Evolutionary conservation across 2,329 filamentous ascomycete species (phyloP), one percentile per base, ranked within the genome.

Genomic region (Trichoderma simmonsii): DNA sequence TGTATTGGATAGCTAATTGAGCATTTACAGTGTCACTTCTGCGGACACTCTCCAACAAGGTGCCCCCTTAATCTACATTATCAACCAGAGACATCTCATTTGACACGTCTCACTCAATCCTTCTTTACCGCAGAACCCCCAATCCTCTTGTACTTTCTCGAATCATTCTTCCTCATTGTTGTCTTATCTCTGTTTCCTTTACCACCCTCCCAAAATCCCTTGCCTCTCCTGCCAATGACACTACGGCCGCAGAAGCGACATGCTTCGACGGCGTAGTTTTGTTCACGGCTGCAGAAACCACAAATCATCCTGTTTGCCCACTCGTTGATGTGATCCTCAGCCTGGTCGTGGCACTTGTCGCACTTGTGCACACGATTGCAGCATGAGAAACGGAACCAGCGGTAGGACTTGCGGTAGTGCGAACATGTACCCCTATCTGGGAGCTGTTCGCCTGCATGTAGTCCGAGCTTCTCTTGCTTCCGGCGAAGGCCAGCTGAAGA

Each of bases 221-320:
- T 81, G 3, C 88, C 88, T 77, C 89, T 91, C 74, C 82, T 85
- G 0, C 92, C 90, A 67, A 94, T 86, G 14, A 96, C 87, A 64
- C 86, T 88, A 39, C 90, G 85, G 63, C 91, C 91, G 78, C 93
- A 97, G 77, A 93, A 89, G 1, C 84, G 86, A 80, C 93, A 97
- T 73, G 91, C 90, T 78, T 95, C 92, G 1, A 92, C 90, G 26
- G 90, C 85, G 81, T 93, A 97, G 75, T 90, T 90, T 82, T 95
- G 93, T 83, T 97, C 93, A 66, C 93, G 85, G 74, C 91, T 93
- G 81, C 93, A 93, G 83, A 87, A 92, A 7, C 92, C 92, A 79
- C 92, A 95, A 43, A 95, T 89, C 92, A 96, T 96, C 63, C 93
- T 86, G 77, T 91, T 93, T 8, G 93, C 93, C 86, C 93, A 93